Evolutionary conservation across 495 filamentous ascomycete species (phyloP).

Genomic region (Neurospora sp.): DNA sequence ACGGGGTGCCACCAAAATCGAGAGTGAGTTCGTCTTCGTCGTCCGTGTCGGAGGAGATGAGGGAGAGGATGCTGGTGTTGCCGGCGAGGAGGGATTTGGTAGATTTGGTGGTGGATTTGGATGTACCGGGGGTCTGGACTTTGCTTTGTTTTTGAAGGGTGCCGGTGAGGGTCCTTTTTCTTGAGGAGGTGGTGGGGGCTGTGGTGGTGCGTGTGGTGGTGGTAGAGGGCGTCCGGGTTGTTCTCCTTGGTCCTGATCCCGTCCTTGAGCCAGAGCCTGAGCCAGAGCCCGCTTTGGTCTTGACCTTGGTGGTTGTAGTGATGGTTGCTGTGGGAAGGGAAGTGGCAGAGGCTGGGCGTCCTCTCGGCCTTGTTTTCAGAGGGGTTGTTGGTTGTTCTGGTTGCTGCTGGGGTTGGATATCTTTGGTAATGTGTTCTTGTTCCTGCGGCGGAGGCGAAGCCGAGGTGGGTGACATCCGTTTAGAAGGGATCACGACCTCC

Average conservation of each 20-base stretch:
- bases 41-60: not conserved
- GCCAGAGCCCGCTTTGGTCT: not conserved
- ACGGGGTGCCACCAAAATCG: not conserved
- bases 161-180: not conserved
- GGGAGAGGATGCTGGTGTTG: conserved; percentile 11
- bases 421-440: not conserved
- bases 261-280: not conserved
- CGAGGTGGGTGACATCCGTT: not conserved
- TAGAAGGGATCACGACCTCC: not conserved
- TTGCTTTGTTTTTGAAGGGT: too few species aligned
- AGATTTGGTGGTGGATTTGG: conserved; percentile 2
- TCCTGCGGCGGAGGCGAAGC: not conserved
- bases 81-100: conserved; percentile 8
- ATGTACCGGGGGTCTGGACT: not conserved
- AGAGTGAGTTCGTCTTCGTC: not conserved
- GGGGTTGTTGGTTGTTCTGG: not conserved
- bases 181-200: not conserved
- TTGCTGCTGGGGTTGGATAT: not conserved
- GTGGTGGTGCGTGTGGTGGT: not conserved
- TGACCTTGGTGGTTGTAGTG: not conserved
- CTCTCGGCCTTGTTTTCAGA: not conserved
- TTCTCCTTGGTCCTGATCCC: not conserved
- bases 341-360: not conserved
- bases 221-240: not conserved
- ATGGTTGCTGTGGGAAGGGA: not conserved